Base-by-base conservation (phyloP, 2,329 filamentous ascomycete genomes). In the Phaeosphaeriaceae sp. region DNA sequence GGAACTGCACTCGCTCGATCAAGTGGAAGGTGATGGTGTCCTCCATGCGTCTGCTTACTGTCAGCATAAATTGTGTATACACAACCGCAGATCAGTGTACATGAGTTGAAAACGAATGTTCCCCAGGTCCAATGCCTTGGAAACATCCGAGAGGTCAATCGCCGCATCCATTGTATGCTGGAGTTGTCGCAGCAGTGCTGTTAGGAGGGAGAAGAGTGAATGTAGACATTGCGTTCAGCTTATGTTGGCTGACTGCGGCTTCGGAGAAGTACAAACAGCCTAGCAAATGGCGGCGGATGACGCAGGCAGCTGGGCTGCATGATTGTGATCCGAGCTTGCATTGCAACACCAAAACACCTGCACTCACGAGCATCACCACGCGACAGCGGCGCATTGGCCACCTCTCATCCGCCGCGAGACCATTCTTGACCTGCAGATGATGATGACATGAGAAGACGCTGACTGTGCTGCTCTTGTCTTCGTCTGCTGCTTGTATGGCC, bases 1-100 rank as follows among this genome's bases (percentile, higher is more conserved):
- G 92, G 78, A 98, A 99, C 78, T 99, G 95, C n/a, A 94, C 94
- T 42, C 95, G 90, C 81, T 99, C 95, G 73, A 98, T 98, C 41
- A 99, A 84, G 79, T 97, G 91, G 80, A 96, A 97, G 66, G 92
- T 96, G 74, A 99, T 98, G 61, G 94, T 98, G 76, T 99, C 95
- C 82, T 99, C 95, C 19, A 98, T 86, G 20, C 95, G 95, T 73
- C 95, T 99, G 72, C 50, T 7, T 17, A 40, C 9, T 25, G 62
- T 73, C 51, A 74, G 68, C 48, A 25, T 44, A 45, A 19, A 31
- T 33, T 47, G 41, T 22, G 22, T 15, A 46, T 6, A 25, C n/a
- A 27, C 48, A 17, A 20, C 50, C 7, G 24, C 19, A 19, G 52
- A n/a, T 51, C 19, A 20, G n/a, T 87, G 79, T 80, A 96, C 93